A percentile compares a stretch with the other conserved stretches of the same genome.
phyloP scores from a whole-genome alignment of 257 asterid species.

The Nicotiana knightiana region DNA sequence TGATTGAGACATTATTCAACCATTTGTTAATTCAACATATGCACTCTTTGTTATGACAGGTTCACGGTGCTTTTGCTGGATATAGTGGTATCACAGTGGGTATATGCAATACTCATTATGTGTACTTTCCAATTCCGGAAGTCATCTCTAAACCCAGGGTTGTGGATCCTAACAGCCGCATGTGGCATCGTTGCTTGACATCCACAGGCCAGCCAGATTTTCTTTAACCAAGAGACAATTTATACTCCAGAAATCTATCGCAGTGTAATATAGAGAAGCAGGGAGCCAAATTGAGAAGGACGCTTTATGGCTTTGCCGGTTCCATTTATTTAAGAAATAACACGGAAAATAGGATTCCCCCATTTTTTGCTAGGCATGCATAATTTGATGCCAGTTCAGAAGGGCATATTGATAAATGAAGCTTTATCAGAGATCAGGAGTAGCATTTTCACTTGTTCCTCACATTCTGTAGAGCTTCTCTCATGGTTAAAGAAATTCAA shows the following conservation, averaged over 20 bases:
- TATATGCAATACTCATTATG: constrained; percentile 90
- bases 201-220: constrained; percentile 98
- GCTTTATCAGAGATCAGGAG: not conserved
- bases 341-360: not conserved
- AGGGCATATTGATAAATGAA: constrained; percentile 12
- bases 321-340: constrained; percentile 19
- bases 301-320: not conserved
- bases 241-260: constrained; percentile 8
- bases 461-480: not conserved
- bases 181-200: constrained; percentile 99
- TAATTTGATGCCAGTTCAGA: constrained; percentile 16
- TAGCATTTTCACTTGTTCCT: not conserved
- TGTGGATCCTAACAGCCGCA: constrained; percentile 84
- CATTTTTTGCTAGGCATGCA: constrained; percentile 23
- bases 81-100: constrained; percentile 95
- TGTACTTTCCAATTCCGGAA: constrained; percentile 83
- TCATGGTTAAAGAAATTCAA: not conserved
- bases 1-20: not conserved
- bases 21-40: not conserved
- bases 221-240: constrained; percentile 22
- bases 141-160: constrained; percentile 68
- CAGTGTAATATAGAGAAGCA: constrained; percentile 17
- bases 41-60: constrained; percentile 35
- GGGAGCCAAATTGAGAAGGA: constrained; percentile 12
- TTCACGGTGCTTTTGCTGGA: constrained; percentile 98